A percentile compares a stretch with the other conserved stretches of the same genome.
phyloP scores from a whole-genome alignment of 495 filamentous ascomycete species.

The Aspergillus bertholletiae region DNA sequence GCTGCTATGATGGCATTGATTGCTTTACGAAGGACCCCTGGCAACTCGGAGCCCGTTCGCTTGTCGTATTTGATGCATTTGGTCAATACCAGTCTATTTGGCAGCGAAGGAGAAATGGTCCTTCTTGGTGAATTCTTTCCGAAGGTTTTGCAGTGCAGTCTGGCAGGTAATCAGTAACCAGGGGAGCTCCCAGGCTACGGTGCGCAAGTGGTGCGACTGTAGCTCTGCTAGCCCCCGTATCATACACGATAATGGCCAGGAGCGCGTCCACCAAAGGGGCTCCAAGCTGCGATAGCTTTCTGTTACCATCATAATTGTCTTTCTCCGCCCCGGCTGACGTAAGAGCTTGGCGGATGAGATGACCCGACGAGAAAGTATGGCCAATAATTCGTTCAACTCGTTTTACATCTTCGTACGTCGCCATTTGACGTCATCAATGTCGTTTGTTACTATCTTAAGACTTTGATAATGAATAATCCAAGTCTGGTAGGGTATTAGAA shows the following conservation, averaged over 20 bases:
- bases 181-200: no score
- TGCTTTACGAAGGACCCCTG: conserved; percentile 1
- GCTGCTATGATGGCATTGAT: conserved; percentile 7
- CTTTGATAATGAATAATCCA: no score
- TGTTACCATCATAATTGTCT: conserved; percentile 3
- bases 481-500: no score
- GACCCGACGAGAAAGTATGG: no score
- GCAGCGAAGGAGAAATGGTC: neutral
- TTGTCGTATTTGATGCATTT: neutral
- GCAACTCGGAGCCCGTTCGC: neutral
- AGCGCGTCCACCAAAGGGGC: neutral
- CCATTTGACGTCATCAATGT: no score
- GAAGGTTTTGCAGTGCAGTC: neutral
- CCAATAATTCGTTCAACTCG: no score
- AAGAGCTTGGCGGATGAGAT: neutral
- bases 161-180: no score
- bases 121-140: conserved; percentile 1
- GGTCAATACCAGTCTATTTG: conserved; percentile 3
- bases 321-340: neutral
- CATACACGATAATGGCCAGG: neutral
- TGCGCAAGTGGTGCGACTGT: neutral
- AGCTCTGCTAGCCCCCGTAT: neutral
- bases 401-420: no score
- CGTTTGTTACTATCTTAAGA: no score
- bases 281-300: neutral